Evolutionary conservation across 1,284 basidiomycete genomes (phyloP).

Genomic region (Ganoderma lucidum): DNA sequence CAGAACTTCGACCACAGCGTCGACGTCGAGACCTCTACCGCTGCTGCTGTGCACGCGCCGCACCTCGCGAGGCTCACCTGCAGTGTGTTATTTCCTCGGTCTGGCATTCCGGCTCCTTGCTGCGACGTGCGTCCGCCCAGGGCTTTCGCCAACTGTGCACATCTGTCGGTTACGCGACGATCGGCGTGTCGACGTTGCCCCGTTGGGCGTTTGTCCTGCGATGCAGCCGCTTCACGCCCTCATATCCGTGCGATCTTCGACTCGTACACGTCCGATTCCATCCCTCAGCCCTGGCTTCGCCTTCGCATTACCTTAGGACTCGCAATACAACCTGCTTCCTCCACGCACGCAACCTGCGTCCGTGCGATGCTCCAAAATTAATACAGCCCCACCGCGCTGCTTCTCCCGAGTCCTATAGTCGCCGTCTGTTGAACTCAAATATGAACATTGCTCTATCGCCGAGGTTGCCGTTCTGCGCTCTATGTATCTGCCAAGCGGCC

Average conservation of each 20-base stretch:
- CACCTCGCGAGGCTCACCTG: background rate
- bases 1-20: constrained; percentile 16
- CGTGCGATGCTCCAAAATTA: background rate
- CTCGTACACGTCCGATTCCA: background rate
- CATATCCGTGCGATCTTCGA: constrained; percentile 19
- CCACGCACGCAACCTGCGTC: constrained; percentile 2
- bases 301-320: constrained; percentile 1
- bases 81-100: background rate
- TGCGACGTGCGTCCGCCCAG: constrained; percentile 6
- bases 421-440: constrained; percentile 20
- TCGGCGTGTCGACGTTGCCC: constrained; percentile 5
- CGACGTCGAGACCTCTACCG: constrained; percentile 2
- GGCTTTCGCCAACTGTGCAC: background rate
- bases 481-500: constrained; percentile 18
- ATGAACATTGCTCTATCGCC: constrained; percentile 1
- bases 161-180: constrained; percentile 15
- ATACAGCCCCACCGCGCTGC: background rate
- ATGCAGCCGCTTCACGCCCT: background rate
- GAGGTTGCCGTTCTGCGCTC: background rate
- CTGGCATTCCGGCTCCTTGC: constrained; percentile 12
- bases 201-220: background rate
- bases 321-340: background rate
- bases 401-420: constrained; percentile 7
- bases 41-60: constrained; percentile 11
- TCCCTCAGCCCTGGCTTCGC: constrained; percentile 16